A percentile compares a stretch with the other conserved stretches of the same genome.
Evolutionary conservation across 495 filamentous ascomycete genomes (phyloP).

Genomic region (Sporormia fimetaria): DNA sequence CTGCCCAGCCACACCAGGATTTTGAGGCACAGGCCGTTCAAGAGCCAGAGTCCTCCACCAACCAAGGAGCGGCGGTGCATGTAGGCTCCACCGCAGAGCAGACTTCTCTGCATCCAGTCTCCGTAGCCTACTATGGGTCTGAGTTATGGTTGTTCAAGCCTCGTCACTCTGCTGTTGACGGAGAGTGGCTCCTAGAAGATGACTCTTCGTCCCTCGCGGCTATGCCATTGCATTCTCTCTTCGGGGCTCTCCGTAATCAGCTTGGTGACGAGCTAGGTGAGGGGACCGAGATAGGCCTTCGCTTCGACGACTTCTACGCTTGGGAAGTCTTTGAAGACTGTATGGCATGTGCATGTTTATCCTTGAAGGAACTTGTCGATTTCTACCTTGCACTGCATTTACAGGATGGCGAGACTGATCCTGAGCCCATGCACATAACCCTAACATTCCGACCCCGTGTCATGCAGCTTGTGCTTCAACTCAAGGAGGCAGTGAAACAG

Average conservation of each 20-base stretch:
- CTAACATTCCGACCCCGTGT: slow-evolving; percentile 43
- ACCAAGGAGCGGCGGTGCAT: no score
- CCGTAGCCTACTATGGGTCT: slow-evolving; percentile 6
- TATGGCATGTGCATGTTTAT: slow-evolving; percentile 28
- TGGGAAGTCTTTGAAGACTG: slow-evolving; percentile 6
- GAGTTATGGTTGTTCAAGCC: slow-evolving; percentile 10
- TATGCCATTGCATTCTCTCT: slow-evolving; percentile 45
- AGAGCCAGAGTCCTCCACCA: no score
- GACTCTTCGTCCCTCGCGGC: slow-evolving; percentile 48
- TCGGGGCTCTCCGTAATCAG: slow-evolving; percentile 53
- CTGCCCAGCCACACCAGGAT: no score
- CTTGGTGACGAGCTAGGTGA: slow-evolving; percentile 54
- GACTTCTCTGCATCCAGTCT: slow-evolving; percentile 31
- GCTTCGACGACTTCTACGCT: slow-evolving; percentile 1
- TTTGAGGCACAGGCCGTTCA: no score
- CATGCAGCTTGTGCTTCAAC: slow-evolving; percentile 1
- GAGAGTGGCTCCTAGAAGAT: slow-evolving; percentile 66
- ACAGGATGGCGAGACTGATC: slow-evolving; percentile 47
- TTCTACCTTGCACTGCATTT: slow-evolving; percentile 45
- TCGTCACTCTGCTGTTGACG: slow-evolving; percentile 26
- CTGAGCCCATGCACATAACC: slow-evolving; percentile 46
- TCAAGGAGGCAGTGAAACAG: slow-evolving; percentile 1
- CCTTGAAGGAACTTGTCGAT: slow-evolving; percentile 47
- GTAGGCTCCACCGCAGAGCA: no score
- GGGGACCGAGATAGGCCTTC: slow-evolving; percentile 51